phyloP scores from a whole-genome alignment of 768 basidiomycete genomes.

The Vararia minispora region DNA sequence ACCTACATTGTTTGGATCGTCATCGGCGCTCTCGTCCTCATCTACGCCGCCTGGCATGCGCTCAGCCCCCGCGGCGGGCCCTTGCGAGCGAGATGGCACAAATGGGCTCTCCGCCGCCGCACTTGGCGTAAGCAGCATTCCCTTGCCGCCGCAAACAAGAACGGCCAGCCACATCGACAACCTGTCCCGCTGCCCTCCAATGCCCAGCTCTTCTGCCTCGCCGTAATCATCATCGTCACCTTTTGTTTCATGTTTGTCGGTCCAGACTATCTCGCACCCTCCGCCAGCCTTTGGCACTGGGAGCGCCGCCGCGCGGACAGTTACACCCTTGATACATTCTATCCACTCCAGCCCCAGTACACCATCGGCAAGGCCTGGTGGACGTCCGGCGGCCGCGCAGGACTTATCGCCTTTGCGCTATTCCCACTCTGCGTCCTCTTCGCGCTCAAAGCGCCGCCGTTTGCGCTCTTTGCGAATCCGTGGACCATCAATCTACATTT shows the following conservation, averaged over 20 bases:
- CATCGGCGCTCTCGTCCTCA: conserved; percentile 30
- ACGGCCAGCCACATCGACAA: conserved; percentile 27
- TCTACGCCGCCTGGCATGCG: conserved; percentile 31
- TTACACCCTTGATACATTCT: conserved; percentile 21
- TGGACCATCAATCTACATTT: conserved; percentile 55
- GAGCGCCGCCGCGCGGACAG: conserved; percentile 5
- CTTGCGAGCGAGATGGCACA: conserved; percentile 42
- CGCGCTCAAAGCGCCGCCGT: conserved; percentile 60
- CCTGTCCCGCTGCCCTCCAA: conserved; percentile 48
- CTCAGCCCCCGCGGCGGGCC: conserved; percentile 29
- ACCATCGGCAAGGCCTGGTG: conserved; percentile 62
- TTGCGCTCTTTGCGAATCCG: conserved; percentile 58
- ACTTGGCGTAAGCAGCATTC: conserved; percentile 45
- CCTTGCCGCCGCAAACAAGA: conserved; percentile 23
- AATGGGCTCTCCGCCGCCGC: conserved; percentile 44
- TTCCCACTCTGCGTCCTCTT: conserved; percentile 61
- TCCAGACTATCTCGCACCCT: conserved; percentile 56
- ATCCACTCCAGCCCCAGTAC: conserved; percentile 35
- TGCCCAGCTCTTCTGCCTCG: conserved; percentile 43
- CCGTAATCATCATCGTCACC: conserved; percentile 30
- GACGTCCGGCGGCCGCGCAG: conserved; percentile 57
- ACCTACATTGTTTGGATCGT: conserved; percentile 50
- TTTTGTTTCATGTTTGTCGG: conserved; percentile 44
- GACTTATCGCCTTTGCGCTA: conserved; percentile 61
- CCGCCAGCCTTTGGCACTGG: conserved; percentile 30